Evolutionary conservation across 345 rosid species (phyloP).

Genomic region (Bruguiera parviflora): DNA sequence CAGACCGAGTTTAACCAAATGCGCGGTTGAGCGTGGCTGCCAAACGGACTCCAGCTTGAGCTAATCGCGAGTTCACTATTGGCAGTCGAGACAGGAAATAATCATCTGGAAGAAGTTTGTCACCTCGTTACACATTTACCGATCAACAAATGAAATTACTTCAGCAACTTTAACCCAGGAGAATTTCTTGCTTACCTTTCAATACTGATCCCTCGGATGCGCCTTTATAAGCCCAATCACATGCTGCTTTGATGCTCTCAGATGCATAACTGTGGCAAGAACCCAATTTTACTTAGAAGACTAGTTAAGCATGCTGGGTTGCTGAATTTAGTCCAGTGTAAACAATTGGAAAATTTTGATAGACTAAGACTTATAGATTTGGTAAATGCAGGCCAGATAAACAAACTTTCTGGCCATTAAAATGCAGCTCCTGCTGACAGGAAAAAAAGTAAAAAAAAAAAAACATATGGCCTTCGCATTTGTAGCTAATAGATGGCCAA

Average conservation of each 20-base stretch:
- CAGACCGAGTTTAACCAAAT: slow-evolving; percentile 33
- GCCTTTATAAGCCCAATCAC: slow-evolving; percentile 87
- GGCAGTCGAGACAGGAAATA: slow-evolving; percentile 75
- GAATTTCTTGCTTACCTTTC: slow-evolving; percentile 40
- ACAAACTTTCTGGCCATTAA: too few species aligned
- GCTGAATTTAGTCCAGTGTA: too few species aligned
- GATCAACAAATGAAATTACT: not conserved
- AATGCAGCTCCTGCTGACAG: too few species aligned
- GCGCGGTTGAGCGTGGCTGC: slow-evolving; percentile 81
- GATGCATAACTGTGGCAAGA: slow-evolving; percentile 61
- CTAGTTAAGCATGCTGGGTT: too few species aligned
- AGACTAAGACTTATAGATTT: too few species aligned
- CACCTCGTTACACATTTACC: slow-evolving; percentile 7
- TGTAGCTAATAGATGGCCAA: too few species aligned
- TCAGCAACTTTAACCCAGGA: not conserved
- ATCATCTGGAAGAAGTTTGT: slow-evolving; percentile 45
- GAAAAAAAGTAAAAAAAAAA: too few species aligned
- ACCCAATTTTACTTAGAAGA: not conserved
- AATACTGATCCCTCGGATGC: slow-evolving; percentile 52
- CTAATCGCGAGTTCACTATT: slow-evolving; percentile 55
- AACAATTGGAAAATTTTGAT: too few species aligned
- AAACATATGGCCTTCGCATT: too few species aligned
- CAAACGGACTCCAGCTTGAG: slow-evolving; percentile 81
- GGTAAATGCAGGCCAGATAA: too few species aligned
- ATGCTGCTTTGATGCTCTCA: slow-evolving; percentile 76